These are phyloP conservation scores for Allantophomopsis cytisporea DNA, from an alignment of 2,329 filamentous ascomycete species.

Conservation along the genomic window DNA sequence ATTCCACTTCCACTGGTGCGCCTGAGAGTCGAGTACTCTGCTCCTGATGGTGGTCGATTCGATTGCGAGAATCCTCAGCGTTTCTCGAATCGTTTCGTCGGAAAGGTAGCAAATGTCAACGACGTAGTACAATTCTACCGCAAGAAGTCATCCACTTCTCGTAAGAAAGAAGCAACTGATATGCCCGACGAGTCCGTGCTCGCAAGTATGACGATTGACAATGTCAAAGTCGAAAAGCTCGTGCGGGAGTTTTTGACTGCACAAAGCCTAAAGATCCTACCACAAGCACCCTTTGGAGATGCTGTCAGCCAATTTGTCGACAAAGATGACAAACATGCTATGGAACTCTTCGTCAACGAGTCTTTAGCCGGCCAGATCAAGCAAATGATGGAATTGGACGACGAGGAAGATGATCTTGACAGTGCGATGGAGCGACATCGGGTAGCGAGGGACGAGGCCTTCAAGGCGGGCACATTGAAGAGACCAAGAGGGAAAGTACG, in stretches of 20 bases:
- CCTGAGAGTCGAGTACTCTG: constrained; percentile 80
- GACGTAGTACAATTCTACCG: constrained; percentile 90
- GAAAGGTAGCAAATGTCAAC: constrained; percentile 84
- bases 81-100: constrained; percentile 84
- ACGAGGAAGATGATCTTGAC: constrained; percentile 58
- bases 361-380: constrained; percentile 58
- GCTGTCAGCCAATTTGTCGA: constrained; percentile 87
- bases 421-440: constrained; percentile 63
- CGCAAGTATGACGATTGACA: constrained; percentile 50
- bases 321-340: constrained; percentile 88
- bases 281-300: constrained; percentile 84
- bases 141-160: constrained; percentile 53
- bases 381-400: constrained; percentile 52
- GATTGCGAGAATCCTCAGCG: constrained; percentile 92
- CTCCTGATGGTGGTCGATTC: constrained; percentile 72
- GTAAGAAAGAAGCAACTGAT: constrained; percentile 32
- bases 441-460: constrained; percentile 55
- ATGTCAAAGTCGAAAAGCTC: constrained; percentile 75
- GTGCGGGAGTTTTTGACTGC: constrained; percentile 78
- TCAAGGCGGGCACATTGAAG: constrained; percentile 48
- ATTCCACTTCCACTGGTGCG: constrained; percentile 74
- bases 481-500: constrained; percentile 31
- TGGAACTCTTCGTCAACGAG: constrained; percentile 68
- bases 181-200: constrained; percentile 52
- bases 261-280: constrained; percentile 83